Evolutionary conservation across 257 asterid species (phyloP), one percentile per base, ranked within the genome.

Genomic region (Cinchona pubescens): DNA sequence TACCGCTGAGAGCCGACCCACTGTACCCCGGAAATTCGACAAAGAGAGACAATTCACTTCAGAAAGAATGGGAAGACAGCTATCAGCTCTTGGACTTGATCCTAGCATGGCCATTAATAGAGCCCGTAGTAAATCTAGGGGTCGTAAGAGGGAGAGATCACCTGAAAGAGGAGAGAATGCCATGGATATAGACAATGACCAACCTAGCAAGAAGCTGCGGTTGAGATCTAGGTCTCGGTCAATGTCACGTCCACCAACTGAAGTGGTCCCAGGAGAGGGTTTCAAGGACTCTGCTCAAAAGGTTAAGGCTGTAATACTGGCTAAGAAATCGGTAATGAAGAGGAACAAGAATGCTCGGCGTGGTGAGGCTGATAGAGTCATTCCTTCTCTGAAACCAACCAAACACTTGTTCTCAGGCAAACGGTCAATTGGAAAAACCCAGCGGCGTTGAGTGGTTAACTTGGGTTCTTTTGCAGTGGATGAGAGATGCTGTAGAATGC

Each of bases 111-210:
- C 97, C n/a, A 83, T 95, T 56, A 53, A 90, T 21, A 82, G 98
- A n/a, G 98, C 89, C 13, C 91, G 96, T 21, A 91, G 94, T 72
- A 88, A 85, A 64, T 91, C 97, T 29, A 81, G 98, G 87, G 98
- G 96, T 3, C 92, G 96, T 30, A 95, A 95, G 90, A 88, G 98
- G 83, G 97, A 89, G 83, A 90, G 97, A 69, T 94, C 98, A 12
- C 35, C 60, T 30, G 87, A 72, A 23, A 69, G 86, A 68, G 84
- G 73, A 51, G 87, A 64, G 34, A 65, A 84, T 63, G 72, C 86
- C 6, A 90, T 94, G 97, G 97, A 94, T 14, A 87, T 92, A 29
- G 98, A 94, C 43, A 87, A 79, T 27, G 89, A 81, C 59, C 88
- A 84, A 45, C 85, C 88, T 56, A 88, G 71, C 76, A 94, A 94